These are phyloP conservation scores for Kodamaea ohmeri DNA, from an alignment of 1,139 yeast species.

Conservation along the genomic window DNA sequence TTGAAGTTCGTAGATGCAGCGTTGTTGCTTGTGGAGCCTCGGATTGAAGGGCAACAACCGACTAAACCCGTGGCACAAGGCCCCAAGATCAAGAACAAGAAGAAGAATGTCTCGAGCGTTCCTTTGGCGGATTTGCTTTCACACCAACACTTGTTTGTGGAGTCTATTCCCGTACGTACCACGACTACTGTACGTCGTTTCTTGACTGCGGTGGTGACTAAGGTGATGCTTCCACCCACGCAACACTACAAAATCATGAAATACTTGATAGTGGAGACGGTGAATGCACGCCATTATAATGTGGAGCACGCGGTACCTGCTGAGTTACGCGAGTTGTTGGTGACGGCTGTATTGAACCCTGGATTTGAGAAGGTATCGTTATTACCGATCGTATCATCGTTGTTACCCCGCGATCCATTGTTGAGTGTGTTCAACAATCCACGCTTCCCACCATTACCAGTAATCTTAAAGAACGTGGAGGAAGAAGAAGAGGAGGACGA, in stretches of 20 bases:
- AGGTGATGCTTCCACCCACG: slow-evolving; percentile 56
- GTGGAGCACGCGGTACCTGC: slow-evolving; percentile 26
- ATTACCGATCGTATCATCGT: slow-evolving; percentile 65
- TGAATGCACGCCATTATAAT: slow-evolving; percentile 28
- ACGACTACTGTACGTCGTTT: slow-evolving; percentile 44
- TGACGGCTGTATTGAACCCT: slow-evolving; percentile 60
- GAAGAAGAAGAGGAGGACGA: slow-evolving; percentile 22
- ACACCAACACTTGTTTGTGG: slow-evolving; percentile 57
- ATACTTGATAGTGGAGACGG: slow-evolving; percentile 51
- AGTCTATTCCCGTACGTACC: slow-evolving; percentile 39
- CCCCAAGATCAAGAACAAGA: slow-evolving; percentile 22
- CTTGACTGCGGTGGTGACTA: slow-evolving; percentile 47
- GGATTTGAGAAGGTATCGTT: slow-evolving; percentile 61
- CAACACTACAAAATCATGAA: slow-evolving; percentile 61
- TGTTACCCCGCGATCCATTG: slow-evolving; percentile 42
- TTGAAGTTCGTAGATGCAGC: slow-evolving; percentile 48
- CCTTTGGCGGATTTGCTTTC: slow-evolving; percentile 71
- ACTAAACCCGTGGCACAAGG: slow-evolving; percentile 6
- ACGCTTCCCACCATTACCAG: slow-evolving; percentile 65
- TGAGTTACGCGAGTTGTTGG: slow-evolving; percentile 41
- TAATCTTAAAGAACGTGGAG: slow-evolving; percentile 25
- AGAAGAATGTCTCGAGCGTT: slow-evolving; percentile 41
- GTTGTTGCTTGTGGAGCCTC: slow-evolving; percentile 43
- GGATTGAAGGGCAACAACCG: slow-evolving; percentile 16
- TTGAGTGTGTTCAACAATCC: slow-evolving; percentile 68